phyloP scores from a whole-genome alignment of 305 asterid species.

The Plantago rigida region DNA sequence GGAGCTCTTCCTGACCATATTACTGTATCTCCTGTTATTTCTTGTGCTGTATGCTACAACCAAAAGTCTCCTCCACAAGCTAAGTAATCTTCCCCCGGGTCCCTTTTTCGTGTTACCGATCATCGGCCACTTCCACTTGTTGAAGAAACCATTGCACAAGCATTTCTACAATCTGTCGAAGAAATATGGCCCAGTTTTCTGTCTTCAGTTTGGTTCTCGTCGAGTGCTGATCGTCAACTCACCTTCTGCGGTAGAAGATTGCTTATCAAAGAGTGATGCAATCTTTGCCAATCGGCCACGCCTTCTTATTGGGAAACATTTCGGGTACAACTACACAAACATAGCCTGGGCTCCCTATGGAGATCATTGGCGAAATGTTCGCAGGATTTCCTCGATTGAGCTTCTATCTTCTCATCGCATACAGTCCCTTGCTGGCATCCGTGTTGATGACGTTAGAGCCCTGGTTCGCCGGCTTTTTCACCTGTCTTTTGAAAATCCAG shows the following conservation, averaged over 20 bases:
- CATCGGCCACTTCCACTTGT: background rate
- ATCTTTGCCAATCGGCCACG: background rate
- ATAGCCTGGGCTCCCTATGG: background rate
- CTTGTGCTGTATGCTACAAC: background rate
- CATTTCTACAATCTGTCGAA: background rate
- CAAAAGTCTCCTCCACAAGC: background rate
- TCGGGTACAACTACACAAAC: background rate
- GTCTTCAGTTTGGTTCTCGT: background rate
- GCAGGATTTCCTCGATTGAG: background rate
- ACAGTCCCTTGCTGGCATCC: background rate
- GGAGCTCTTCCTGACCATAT: background rate
- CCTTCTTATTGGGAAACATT: background rate
- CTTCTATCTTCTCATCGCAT: conserved; percentile 1
- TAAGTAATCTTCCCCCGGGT: background rate
- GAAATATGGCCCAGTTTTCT: background rate
- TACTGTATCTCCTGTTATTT: background rate
- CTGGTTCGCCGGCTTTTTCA: background rate
- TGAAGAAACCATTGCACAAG: background rate
- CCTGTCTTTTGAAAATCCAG: background rate
- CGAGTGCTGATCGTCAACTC: background rate
- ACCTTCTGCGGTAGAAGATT: background rate
- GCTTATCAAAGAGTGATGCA: background rate
- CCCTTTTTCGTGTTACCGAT: background rate
- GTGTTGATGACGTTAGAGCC: background rate
- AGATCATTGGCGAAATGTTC: background rate